Evolutionary conservation across 2,329 filamentous ascomycete genomes (phyloP), one percentile per base, ranked within the genome.

Genomic region (Cyclaneusma minus): DNA sequence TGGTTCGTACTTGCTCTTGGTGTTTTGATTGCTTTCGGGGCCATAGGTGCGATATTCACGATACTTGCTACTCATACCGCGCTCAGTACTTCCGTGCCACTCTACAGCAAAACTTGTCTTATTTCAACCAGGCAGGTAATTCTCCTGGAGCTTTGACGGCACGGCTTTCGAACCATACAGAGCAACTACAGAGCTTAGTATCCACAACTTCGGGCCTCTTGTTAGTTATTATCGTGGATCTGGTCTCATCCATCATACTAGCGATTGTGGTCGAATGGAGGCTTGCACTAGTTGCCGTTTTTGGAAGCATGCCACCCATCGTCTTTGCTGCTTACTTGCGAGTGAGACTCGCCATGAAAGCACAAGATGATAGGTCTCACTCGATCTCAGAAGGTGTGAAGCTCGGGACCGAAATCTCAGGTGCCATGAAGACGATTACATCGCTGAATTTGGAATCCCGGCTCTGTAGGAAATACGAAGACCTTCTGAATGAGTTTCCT

Each of bases 151-250:
- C 58, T 9, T 52, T 82, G 6, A 54, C 81, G 3, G 67, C 67
- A 0, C 64, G 71, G 35, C 73, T 83, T 34, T 80, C 74, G 3
- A 68, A 63, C 21, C 76, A 82, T 40, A 65, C 68, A 4, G 68
- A 67, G 12, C 64, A 70, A 0, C 51, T 83, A 2, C 55, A 64
- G 26, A 62, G 66, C 29, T 44, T 68, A 0, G 44, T 66, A 18
- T 58, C 58, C 0, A 53, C 57, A 27, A 68, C 62, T 32, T 29
- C 64, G 6, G 50, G 49, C 2, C 38, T 67, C 3, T 51, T 68
- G 8, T 30, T 60, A n/a, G 52, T 61, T 33, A 52, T 57, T 23
- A 26, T 56, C 2, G 43, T 60, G 26, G 64, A 57, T 20, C 35
- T 67, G 1, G 6, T 62, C 2, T 52, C 56, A 1, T 59, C 53